A percentile compares a stretch with the other conserved stretches of the same genome.
Evolutionary conservation across 129 eudicot species (phyloP).

Genomic region (Pulicaria dysenterica): DNA sequence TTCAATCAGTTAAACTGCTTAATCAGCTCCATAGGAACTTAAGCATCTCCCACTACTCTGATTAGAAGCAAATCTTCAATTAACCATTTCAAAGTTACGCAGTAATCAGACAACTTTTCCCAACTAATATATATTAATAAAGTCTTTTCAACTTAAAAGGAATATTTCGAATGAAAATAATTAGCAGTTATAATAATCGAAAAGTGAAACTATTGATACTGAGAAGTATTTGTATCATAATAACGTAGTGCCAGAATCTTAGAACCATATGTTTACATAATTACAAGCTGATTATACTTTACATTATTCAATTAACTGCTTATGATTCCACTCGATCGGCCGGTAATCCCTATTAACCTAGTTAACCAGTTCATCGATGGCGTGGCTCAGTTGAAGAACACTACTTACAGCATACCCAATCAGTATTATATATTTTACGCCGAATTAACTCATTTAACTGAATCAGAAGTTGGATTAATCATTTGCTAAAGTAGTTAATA

Average conservation of each 20-base stretch:
- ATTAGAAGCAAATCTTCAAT: background rate
- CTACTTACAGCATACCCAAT: background rate
- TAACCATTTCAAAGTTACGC: background rate
- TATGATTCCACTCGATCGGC: slow-evolving; percentile 17
- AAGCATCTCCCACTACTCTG: background rate
- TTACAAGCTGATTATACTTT: background rate
- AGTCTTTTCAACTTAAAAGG: background rate
- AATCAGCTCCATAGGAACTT: background rate
- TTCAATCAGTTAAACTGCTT: too few species aligned
- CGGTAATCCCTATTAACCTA: background rate
- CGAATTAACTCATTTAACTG: background rate
- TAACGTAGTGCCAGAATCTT: background rate
- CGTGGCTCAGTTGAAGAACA: background rate
- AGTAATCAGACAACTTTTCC: background rate
- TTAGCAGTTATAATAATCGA: background rate
- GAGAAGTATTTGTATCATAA: background rate
- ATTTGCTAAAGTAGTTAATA: background rate
- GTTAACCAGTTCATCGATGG: background rate
- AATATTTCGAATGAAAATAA: background rate
- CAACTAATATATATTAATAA: background rate
- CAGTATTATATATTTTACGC: background rate
- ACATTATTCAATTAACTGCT: background rate
- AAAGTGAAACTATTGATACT: slow-evolving; percentile 2
- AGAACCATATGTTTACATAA: background rate
- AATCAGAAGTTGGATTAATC: background rate